Conservation (phyloP, 1,139 yeast genomes). For the Wickerhamiella pararugosa region DNA sequence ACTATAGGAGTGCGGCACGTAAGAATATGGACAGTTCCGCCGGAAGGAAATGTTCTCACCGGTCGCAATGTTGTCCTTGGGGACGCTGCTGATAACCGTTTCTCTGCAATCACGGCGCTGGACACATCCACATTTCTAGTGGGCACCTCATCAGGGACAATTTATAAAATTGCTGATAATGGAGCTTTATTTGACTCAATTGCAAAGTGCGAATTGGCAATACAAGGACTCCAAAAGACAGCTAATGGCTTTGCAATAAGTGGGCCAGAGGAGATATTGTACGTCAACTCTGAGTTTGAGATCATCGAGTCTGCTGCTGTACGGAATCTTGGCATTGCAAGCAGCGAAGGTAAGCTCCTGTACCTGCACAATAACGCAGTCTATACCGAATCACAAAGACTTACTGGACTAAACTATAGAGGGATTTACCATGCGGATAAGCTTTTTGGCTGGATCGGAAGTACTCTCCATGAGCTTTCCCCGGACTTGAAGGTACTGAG, state of each 20-base stretch:
- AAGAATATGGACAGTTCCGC: constrained; percentile 39
- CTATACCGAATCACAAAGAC: no score
- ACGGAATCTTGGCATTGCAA: no score
- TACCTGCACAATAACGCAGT: no score
- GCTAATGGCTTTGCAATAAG: background rate
- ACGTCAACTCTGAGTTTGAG: no score
- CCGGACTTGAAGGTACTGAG: background rate
- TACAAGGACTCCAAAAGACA: background rate
- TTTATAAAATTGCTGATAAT: constrained; percentile 20
- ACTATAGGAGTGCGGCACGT: constrained; percentile 47
- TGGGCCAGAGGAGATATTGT: background rate
- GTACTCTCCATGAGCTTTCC: no score
- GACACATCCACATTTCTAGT: constrained; percentile 27
- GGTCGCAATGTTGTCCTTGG: constrained; percentile 50
- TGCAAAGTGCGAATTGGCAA: background rate
- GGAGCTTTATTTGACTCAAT: background rate
- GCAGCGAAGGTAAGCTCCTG: no score
- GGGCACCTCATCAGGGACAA: constrained; percentile 31
- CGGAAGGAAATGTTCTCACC: constrained; percentile 26
- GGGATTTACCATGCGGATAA: no score
- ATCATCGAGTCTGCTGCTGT: no score
- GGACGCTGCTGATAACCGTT: constrained; percentile 32
- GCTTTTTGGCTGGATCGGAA: no score
- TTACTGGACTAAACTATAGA: no score
- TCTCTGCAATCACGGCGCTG: constrained; percentile 29